Percentiles rank a stretch among this genome's conserved stretches.
phyloP scores from a whole-genome alignment of 2,329 filamentous ascomycete genomes.

The Sarocladiaceae sp. region DNA sequence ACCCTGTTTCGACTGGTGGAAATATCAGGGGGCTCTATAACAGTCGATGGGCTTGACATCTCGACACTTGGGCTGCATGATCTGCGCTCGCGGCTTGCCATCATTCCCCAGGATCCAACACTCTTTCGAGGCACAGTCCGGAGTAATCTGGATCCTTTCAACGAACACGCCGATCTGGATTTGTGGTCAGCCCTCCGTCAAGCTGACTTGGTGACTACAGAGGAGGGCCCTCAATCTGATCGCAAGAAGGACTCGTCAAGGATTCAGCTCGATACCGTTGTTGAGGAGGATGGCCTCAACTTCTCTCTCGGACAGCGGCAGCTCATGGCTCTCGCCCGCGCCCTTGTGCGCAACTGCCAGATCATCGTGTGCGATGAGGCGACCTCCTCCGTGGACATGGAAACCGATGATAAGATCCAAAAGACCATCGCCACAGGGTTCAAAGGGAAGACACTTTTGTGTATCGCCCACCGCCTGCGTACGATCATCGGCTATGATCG shows the following conservation, averaged over 20 bases:
- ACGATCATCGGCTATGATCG: constrained; percentile 68
- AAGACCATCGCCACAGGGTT: constrained; percentile 63
- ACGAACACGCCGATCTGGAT: constrained; percentile 58
- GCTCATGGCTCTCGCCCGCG: constrained; percentile 62
- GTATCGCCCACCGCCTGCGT: constrained; percentile 65
- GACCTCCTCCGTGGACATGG: constrained; percentile 66
- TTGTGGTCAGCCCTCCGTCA: constrained; percentile 60
- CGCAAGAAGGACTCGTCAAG: constrained; percentile 22
- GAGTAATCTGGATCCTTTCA: constrained; percentile 68
- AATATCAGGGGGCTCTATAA: constrained; percentile 59
- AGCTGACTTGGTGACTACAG: constrained; percentile 41
- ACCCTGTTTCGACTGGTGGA: constrained; percentile 90
- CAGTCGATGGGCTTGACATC: constrained; percentile 67
- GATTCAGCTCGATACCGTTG: constrained; percentile 44
- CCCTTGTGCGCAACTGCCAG: constrained; percentile 27
- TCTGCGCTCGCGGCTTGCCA: constrained; percentile 62
- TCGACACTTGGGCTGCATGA: constrained; percentile 61
- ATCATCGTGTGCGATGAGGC: constrained; percentile 53
- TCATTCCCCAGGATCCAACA: constrained; percentile 71
- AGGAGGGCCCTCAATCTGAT: background rate
- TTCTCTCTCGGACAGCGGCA: constrained; percentile 67
- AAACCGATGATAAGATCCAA: constrained; percentile 66
- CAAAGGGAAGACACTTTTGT: constrained; percentile 57
- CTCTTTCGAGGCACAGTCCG: constrained; percentile 70
- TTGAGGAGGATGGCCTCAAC: constrained; percentile 63